Conservation (phyloP, 1,284 basidiomycete species). For the Cutaneotrichosporon sp. region DNA sequence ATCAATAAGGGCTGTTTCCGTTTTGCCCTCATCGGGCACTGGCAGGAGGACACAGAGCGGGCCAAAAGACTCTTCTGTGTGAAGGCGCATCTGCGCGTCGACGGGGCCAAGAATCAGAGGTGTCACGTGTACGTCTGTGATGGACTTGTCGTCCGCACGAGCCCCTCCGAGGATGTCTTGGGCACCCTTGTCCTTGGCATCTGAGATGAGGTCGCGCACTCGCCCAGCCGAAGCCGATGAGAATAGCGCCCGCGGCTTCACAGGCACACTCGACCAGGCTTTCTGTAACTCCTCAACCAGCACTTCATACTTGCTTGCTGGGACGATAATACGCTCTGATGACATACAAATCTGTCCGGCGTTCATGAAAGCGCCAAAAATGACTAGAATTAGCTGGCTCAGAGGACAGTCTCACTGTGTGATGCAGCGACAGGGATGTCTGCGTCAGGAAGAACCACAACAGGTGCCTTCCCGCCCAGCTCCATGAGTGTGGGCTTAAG, state of each 20-base stretch:
- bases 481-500: constrained; percentile 49
- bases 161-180: constrained; percentile 33
- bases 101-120: constrained; percentile 54
- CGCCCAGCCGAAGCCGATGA: constrained; percentile 54
- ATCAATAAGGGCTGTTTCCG: constrained; percentile 44
- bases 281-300: constrained; percentile 41
- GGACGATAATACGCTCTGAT: constrained; percentile 62
- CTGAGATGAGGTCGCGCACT: constrained; percentile 53
- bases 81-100: constrained; percentile 55
- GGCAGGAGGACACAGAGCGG: constrained; percentile 50
- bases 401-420: constrained; percentile 16
- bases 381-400: constrained; percentile 45
- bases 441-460: constrained; percentile 58
- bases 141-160: no score
- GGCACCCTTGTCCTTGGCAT: constrained; percentile 56
- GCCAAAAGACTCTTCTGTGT: constrained; percentile 59
- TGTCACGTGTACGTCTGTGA: constrained; percentile 53
- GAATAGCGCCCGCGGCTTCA: constrained; percentile 50
- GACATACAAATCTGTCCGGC: constrained; percentile 69
- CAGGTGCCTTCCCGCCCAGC: constrained; percentile 51
- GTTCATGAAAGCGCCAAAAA: constrained; percentile 59
- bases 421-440: constrained; percentile 56
- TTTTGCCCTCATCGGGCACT: constrained; percentile 13
- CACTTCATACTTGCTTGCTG: constrained; percentile 39
- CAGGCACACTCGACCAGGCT: constrained; percentile 35